A percentile compares a stretch with the other conserved stretches of the same genome.
These are phyloP conservation scores for Venturia pyrina DNA, from an alignment of 2,329 filamentous ascomycete genomes.

Conservation along the genomic window DNA sequence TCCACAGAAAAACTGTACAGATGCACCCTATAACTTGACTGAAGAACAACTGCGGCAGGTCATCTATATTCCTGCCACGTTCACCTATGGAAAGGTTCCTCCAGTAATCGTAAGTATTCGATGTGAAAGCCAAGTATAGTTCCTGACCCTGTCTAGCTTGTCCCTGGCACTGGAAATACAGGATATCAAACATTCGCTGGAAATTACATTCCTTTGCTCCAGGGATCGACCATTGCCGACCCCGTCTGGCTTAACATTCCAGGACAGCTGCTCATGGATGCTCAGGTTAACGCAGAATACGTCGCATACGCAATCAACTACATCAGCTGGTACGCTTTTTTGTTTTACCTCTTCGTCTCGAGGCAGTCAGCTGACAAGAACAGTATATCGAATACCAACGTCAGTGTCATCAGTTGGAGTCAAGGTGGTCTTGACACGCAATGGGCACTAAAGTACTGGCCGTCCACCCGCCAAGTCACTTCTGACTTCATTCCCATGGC, in stretches of 20 bases:
- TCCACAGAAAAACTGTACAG: slow-evolving; percentile 27
- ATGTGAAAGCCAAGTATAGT: background rate
- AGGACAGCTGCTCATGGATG: slow-evolving; percentile 35
- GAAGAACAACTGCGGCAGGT: slow-evolving; percentile 40
- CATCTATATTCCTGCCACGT: slow-evolving; percentile 42
- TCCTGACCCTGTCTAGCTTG: slow-evolving; percentile 21
- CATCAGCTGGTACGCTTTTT: slow-evolving; percentile 31
- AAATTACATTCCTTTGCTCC: slow-evolving; percentile 42
- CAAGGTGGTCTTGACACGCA: slow-evolving; percentile 46
- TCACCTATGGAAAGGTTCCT: slow-evolving; percentile 36
- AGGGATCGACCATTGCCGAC: slow-evolving; percentile 33
- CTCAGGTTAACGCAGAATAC: slow-evolving; percentile 44
- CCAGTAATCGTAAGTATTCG: slow-evolving; percentile 31
- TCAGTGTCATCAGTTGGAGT: slow-evolving; percentile 43
- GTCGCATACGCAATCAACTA: slow-evolving; percentile 51
- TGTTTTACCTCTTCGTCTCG: background rate
- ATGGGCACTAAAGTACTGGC: slow-evolving; percentile 51
- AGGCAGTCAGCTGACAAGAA: background rate
- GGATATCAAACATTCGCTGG: slow-evolving; percentile 35
- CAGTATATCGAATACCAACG: slow-evolving; percentile 20
- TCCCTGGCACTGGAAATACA: slow-evolving; percentile 43
- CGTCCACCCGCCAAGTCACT: slow-evolving; percentile 35
- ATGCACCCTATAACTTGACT: slow-evolving; percentile 39
- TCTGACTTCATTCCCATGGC: slow-evolving; percentile 44
- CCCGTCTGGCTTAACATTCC: slow-evolving; percentile 49